Evolutionary conservation across 306 rosid species (phyloP).

Genomic region (Fragaria nilgerrensis): DNA sequence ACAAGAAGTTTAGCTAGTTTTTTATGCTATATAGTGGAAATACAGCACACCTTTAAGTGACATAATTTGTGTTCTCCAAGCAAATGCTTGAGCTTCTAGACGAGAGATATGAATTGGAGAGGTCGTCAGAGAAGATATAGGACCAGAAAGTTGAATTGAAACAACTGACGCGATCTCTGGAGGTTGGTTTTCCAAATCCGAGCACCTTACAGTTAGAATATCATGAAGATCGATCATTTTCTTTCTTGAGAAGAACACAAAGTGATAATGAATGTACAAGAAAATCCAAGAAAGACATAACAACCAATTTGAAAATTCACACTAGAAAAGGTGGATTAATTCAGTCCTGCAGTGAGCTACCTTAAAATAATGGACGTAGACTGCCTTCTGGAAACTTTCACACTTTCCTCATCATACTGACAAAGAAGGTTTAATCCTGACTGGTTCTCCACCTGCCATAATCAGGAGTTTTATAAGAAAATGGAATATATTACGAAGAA

Average conservation of each 20-base stretch:
- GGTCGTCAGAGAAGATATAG: constrained; percentile 59
- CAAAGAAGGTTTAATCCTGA: constrained; percentile 71
- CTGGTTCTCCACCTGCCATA: constrained; percentile 74
- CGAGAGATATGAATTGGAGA: constrained; percentile 43
- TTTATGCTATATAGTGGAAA: constrained; percentile 7
- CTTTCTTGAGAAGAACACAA: background rate
- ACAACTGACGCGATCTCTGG: constrained; percentile 42
- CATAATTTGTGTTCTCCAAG: constrained; percentile 71
- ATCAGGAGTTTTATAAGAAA: background rate
- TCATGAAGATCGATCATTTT: constrained; percentile 19
- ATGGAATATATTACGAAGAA: background rate
- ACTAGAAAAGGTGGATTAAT: constrained; percentile 10
- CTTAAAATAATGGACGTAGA: constrained; percentile 63
- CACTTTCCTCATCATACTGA: constrained; percentile 55
- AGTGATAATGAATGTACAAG: background rate
- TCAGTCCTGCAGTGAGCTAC: constrained; percentile 37
- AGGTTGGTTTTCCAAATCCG: constrained; percentile 47
- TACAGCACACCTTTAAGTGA: constrained; percentile 58
- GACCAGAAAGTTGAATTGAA: constrained; percentile 68
- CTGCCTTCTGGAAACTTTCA: constrained; percentile 64
- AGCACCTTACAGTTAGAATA: constrained; percentile 44
- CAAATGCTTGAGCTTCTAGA: constrained; percentile 48
- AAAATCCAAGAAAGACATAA: background rate
- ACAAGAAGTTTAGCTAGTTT: no score
- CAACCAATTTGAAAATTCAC: background rate